Base-by-base conservation (phyloP, 2,329 filamentous ascomycete species). In the Myriosclerotinia scirpicola region DNA sequence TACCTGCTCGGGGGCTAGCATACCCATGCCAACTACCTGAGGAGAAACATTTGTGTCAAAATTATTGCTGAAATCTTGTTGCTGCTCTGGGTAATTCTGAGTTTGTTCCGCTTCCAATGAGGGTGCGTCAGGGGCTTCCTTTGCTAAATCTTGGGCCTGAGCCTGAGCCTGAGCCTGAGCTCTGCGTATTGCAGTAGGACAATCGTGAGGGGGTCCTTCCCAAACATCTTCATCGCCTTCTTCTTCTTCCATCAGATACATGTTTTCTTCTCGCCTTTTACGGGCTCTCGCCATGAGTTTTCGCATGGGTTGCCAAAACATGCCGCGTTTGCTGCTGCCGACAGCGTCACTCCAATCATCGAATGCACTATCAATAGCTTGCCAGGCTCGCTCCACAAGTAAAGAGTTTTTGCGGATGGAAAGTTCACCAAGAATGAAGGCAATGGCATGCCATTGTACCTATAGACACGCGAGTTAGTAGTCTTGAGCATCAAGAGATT, bases 231-330 rank as follows among this genome's bases (percentile, higher is more conserved):
- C 22, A 26, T 44, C 15, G 56, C 67, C 20, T 20, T 14, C 64
- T 62, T 14, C 64, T 62, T 62, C 48, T 42, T 64, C 64, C 56
- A 17, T 50, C 53, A 20, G 76, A 34, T 76, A 75, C 22, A 82
- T 73, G 65, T 86, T 85, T 65, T 81, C 81, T 53, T 81, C 79
- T 59, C 86, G 79, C 54, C 82, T 83, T 15, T 80, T 80, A 54
- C 79, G 78, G 15, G 87, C 87, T 73, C 85, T 86, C 17, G 80
- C 80, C 77, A 89, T 84, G 2, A 90, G 77, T 69, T 84, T 87
- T 36, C 82, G 79, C 56, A 90, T 77, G 0, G 87, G 87, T 54
- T 84, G 83, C 87, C 88, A 90, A 0, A 90, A 76, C 78, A 85
- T 84, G 3, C 84, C 83, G 62, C 81, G 82, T 64, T 80, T 82